Conservation (phyloP, 169 alveolate species). For the Babesia gibsoni region DNA sequence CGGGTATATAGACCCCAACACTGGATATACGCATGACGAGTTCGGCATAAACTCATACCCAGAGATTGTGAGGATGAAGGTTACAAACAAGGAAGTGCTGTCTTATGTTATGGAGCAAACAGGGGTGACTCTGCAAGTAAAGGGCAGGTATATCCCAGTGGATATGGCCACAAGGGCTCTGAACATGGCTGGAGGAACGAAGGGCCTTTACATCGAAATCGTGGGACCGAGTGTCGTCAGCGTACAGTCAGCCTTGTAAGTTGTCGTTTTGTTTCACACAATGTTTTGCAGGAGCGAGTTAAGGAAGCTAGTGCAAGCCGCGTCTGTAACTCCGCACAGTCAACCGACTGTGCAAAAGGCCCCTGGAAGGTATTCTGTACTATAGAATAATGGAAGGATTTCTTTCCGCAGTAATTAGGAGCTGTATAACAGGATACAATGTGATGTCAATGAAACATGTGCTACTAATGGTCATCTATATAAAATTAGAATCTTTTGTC, state of each 20-base stretch:
- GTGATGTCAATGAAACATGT: too few species aligned
- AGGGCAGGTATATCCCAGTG: constrained; percentile 76
- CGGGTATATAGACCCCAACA: constrained; percentile 63
- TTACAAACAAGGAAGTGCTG: constrained; percentile 84
- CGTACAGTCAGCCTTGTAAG: constrained; percentile 81
- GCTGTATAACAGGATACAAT: too few species aligned
- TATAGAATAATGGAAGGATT: constrained; percentile 20
- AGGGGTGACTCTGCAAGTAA: constrained; percentile 80
- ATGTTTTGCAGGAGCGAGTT: constrained; percentile 33
- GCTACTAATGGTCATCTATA: too few species aligned
- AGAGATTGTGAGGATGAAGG: constrained; percentile 82
- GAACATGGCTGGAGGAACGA: constrained; percentile 49
- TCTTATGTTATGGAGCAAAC: constrained; percentile 77
- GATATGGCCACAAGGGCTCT: constrained; percentile 70
- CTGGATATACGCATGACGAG: constrained; percentile 83
- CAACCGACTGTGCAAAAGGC: constrained; percentile 17
- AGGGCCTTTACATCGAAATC: constrained; percentile 80
- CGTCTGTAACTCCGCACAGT: constrained; percentile 23
- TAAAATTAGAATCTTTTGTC: too few species aligned
- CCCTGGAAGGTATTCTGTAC: constrained; percentile 56
- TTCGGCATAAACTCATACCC: constrained; percentile 89
- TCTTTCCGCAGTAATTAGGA: too few species aligned
- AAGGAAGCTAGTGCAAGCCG: constrained; percentile 41
- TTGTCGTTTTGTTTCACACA: not conserved
- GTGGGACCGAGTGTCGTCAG: constrained; percentile 78